A percentile compares a stretch with the other conserved stretches of the same genome.
phyloP scores from a whole-genome alignment of 768 basidiomycete genomes.

The Stropharia rugosoannulata region DNA sequence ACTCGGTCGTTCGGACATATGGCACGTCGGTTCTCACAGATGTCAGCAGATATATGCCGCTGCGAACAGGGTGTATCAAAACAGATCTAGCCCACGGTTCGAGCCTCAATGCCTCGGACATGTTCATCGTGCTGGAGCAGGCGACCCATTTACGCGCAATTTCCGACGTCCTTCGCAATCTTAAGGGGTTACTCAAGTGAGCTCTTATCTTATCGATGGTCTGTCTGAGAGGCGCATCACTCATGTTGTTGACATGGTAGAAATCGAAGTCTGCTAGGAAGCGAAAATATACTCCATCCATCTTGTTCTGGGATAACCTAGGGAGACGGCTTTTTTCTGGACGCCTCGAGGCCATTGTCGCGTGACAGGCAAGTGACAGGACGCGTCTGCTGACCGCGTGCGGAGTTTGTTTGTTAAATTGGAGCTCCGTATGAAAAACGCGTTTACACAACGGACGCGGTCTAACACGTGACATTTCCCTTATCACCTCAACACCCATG shows the following conservation, averaged over 20 bases:
- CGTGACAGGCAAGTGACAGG: slow-evolving; percentile 35
- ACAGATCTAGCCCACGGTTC: no score
- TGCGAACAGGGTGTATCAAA: no score
- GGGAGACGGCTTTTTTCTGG: background rate
- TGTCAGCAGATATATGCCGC: no score
- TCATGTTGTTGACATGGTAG: background rate
- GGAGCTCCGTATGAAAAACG: slow-evolving; percentile 40
- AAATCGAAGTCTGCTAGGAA: slow-evolving; percentile 1
- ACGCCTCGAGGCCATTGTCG: slow-evolving; percentile 12
- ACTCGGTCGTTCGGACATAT: no score
- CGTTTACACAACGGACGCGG: slow-evolving; percentile 39
- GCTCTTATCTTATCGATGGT: slow-evolving; percentile 1
- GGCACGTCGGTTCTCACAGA: no score
- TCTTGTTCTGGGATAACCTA: background rate
- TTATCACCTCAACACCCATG: slow-evolving; percentile 49
- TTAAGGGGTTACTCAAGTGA: background rate
- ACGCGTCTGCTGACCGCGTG: slow-evolving; percentile 27
- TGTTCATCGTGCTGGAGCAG: no score
- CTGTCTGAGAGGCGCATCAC: background rate
- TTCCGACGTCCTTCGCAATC: no score
- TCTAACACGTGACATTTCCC: slow-evolving; percentile 38
- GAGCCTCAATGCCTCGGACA: no score
- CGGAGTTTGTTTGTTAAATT: slow-evolving; percentile 26
- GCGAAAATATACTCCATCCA: background rate
- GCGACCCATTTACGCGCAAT: no score